Conservation (phyloP, 2,329 filamentous ascomycete species). For the Rasamsonia emersonii region DNA sequence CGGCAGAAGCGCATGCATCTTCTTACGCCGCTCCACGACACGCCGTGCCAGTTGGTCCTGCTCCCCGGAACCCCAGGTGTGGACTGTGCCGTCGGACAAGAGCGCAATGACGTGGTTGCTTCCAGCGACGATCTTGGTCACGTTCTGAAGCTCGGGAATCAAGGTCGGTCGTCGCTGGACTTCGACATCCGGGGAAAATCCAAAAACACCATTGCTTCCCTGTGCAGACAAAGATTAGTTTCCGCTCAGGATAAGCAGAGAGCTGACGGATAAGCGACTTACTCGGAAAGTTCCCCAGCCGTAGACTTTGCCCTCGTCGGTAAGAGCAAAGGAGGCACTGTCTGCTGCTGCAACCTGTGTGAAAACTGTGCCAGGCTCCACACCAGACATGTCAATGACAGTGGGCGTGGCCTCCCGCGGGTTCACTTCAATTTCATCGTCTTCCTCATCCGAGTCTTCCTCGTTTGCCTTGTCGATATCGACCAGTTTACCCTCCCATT, state of each 20-base stretch:
- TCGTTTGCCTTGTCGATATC: conserved; percentile 43
- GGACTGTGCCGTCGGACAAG: conserved; percentile 46
- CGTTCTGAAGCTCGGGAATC: conserved; percentile 40
- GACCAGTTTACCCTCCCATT: conserved; percentile 52
- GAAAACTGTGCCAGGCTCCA: conserved; percentile 47
- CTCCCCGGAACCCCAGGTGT: conserved; percentile 52
- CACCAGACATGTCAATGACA: conserved; percentile 38
- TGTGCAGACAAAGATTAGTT: conserved; percentile 13
- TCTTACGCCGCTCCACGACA: conserved; percentile 43
- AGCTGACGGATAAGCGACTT: conserved; percentile 22
- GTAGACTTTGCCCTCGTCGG: conserved; percentile 52
- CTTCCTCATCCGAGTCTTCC: conserved; percentile 45
- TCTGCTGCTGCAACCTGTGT: conserved; percentile 52
- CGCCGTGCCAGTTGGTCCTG: conserved; percentile 58
- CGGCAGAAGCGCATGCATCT: conserved; percentile 42
- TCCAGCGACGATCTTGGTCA: conserved; percentile 40
- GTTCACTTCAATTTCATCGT: conserved; percentile 45
- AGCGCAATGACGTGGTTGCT: conserved; percentile 47
- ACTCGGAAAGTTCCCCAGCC: conserved; percentile 56
- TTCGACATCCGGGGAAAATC: conserved; percentile 38
- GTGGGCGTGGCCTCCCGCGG: conserved; percentile 48
- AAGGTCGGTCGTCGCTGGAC: conserved; percentile 33
- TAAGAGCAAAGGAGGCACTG: conserved; percentile 52
- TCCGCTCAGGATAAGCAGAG: neutral
- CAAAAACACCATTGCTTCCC: conserved; percentile 52